Base-by-base conservation (phyloP, 2,329 filamentous ascomycete genomes). In the Aspergillus novoparasiticus region DNA sequence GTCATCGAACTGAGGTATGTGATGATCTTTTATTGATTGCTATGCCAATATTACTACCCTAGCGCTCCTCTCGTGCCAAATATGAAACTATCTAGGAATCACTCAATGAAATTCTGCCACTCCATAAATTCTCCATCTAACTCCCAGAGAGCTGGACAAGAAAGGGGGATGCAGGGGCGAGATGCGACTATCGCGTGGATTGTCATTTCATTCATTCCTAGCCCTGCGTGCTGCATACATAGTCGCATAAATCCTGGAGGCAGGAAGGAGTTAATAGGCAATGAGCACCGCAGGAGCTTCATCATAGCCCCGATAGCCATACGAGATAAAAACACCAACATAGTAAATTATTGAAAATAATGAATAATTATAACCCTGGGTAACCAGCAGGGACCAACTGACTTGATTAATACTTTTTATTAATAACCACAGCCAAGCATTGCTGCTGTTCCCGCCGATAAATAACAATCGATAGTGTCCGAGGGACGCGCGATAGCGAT, bases 391-490 rank as follows among this genome's bases (percentile, higher is more conserved):
- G 30, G 50, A 39, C 30, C 30, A 34, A 21, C 14, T 19, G 26
- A 43, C 41, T 30, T 26, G 21, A 21, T 32, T 41, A 43, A 32
- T 39, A 16, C 41, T 4, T 55, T 55, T 36, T 23, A 55, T 55
- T 55, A 55, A 39, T 55, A 39, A 39, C 51, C 32, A 26, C 6
- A 19, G 61, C 64, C 61, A 66, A 67, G 64, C 63, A 61, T 55
- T 55, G 54, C 34, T 45, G 61, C 21, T 45, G 61, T 63, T 58
- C 57, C 58, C 34, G 61, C 46, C 57, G 66, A 66, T 66, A 61
- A 68, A 68, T 68, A 63, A 68, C 64, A 60, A 60, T 62, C 53
- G 66, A 68, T 68, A 66, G 66, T 64, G 61, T 62, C 60, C 59
- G 64, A 55, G 57, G 19, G 51, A 58, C 58, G 50, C 60, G 63